phyloP scores from a whole-genome alignment of 2,329 filamentous ascomycete genomes.

The Verticillium nubilum region DNA sequence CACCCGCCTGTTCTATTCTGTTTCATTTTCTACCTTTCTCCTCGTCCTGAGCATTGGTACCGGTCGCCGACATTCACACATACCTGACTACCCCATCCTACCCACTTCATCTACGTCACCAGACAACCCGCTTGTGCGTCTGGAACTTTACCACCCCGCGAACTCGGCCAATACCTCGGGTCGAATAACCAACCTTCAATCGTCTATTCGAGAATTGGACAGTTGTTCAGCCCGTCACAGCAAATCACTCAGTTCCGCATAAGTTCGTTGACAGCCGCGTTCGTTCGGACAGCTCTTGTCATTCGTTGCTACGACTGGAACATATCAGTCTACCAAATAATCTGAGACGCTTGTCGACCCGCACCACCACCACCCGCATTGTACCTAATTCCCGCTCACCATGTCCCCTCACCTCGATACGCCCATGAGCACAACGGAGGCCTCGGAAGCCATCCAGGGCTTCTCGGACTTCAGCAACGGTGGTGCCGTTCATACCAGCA shows the following conservation, averaged over 20 bases:
- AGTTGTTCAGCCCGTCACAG: background rate
- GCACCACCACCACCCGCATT: background rate
- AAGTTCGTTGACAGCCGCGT: background rate
- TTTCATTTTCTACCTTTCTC: background rate
- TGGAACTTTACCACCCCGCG: background rate
- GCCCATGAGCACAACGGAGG: constrained; percentile 17
- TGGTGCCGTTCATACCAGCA: constrained; percentile 12
- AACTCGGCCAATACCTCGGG: background rate
- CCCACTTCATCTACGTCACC: background rate
- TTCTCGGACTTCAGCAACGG: constrained; percentile 7
- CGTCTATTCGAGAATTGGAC: background rate
- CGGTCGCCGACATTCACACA: background rate
- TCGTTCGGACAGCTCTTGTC: background rate
- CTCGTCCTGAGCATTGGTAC: background rate
- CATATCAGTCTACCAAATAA: background rate
- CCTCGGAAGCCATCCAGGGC: background rate
- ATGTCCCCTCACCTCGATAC: constrained; percentile 32
- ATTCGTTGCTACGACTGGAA: background rate
- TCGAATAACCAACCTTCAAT: background rate
- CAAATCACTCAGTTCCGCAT: background rate
- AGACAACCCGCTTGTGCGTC: background rate
- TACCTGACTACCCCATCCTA: background rate
- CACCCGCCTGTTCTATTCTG: background rate
- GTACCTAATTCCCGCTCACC: constrained; percentile 8
- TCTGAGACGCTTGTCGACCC: background rate